Base-by-base conservation (phyloP, 2,329 filamentous ascomycete species). In the Paecilomyces dactylethromorphus region DNA sequence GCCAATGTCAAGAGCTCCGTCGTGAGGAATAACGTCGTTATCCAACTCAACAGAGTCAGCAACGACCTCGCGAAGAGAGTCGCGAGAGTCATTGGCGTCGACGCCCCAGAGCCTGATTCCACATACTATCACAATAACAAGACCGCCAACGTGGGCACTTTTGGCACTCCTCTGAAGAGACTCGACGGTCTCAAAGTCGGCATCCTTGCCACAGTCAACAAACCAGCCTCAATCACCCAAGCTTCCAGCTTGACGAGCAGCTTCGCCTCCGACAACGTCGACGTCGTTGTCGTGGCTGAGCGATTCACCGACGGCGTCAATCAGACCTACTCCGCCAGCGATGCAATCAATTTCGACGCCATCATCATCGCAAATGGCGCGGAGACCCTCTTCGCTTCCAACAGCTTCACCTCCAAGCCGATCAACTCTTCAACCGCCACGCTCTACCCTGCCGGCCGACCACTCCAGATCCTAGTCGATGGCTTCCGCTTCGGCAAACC, bases 401-500 rank as follows among this genome's bases (percentile, higher is more conserved):
- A 58, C 18, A 68, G 65, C 5, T 63, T 65, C 45, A 66, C 65
- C 3, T 58, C 39, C 22, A 21, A 13, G 8, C 39, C 64, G 11
- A 63, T 68, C 4, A 69, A 70, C 18, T 70, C 69, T 18, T 70
- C 70, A 0, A 68, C 69, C 22, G 83, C 81, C 3, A 78, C 84
- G 0, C 76, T 90, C 6, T 91, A 82, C 71, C 88, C 88, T 0
- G 76, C 81, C 1, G 84, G 84, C 0, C 79, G 87, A 0, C 88
- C 88, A 0, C 71, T 80, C 1, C 81, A 88, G 75, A 87, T 91
- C 55, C 70, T 90, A 18, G 69, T 78, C 15, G 83, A 87, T 66
- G 83, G 80, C 0, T 91, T 85, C 74, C 77, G 83, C 24, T 91
- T 85, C 78, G 88, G 87, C 3, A 91, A 91, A 78, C 85, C 88